A percentile compares a stretch with the other conserved stretches of the same genome.
Conservation (phyloP, 805 yeast species). For the Nakazawaea pomicola region DNA sequence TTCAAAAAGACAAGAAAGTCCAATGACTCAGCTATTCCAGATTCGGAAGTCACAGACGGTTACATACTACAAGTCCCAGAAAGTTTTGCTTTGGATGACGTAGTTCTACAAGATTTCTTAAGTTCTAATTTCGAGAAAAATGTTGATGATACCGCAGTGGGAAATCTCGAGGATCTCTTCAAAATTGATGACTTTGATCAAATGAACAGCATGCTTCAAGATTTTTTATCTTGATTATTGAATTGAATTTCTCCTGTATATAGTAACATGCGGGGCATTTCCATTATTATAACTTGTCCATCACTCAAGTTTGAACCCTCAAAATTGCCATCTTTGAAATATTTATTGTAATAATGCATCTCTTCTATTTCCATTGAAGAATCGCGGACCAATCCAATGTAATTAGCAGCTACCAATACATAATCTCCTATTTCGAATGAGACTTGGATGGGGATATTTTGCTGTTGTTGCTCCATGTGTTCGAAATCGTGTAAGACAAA, state of each 20-base stretch:
- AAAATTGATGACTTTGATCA: conserved; percentile 6
- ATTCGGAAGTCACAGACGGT: too few species aligned
- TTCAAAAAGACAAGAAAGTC: not conserved
- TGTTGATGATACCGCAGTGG: not conserved
- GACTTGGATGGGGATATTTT: too few species aligned
- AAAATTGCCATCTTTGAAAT: not conserved
- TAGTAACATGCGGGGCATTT: not conserved
- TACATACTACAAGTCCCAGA: conserved; percentile 3
- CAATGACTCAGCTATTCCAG: too few species aligned
- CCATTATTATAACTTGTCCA: not conserved
- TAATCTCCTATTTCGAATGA: too few species aligned
- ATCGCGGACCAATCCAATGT: not conserved
- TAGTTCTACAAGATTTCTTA: conserved; percentile 6
- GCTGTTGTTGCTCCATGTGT: not conserved
- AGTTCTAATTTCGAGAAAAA: conserved; percentile 4
- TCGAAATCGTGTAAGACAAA: conserved; percentile 2
- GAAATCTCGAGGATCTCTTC: conserved; percentile 1
- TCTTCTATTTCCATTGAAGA: not conserved
- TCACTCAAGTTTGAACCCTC: too few species aligned
- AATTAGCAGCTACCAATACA: not conserved
- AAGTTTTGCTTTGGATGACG: conserved; percentile 8
- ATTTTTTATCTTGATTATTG: not conserved
- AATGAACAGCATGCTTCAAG: conserved; percentile 2
- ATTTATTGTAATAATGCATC: not conserved
- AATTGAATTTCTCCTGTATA: not conserved